Evolutionary conservation across 139 green algal genomes (phyloP).

Genomic region (Desmodesmus armatus): DNA sequence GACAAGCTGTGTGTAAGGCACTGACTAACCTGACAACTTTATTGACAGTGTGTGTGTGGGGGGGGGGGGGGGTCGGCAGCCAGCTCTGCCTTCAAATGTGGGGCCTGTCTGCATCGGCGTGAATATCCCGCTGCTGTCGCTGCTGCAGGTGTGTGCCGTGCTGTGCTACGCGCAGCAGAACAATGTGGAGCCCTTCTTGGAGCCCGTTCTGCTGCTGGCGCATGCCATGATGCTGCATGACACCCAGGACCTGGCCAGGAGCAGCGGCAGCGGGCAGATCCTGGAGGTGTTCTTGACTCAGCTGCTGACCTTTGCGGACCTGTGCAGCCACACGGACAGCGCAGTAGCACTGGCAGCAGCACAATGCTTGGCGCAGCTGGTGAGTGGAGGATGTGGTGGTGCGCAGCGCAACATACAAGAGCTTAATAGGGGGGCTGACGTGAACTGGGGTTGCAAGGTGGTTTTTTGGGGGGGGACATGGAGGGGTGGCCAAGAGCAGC

Average conservation of each 20-base stretch:
- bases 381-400: conserved; percentile 3
- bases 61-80: no score
- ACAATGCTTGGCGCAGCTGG: conserved; percentile 52
- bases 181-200: conserved; percentile 86
- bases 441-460: not conserved
- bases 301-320: conserved; percentile 59
- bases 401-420: not conserved
- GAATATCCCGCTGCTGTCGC: no score
- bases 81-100: no score
- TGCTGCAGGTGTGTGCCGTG: conserved; percentile 76
- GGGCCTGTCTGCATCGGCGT: no score
- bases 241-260: conserved; percentile 27
- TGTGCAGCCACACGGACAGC: conserved; percentile 60
- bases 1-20: no score
- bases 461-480: no score
- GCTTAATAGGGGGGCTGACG: not conserved
- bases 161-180: conserved; percentile 87
- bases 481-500: no score
- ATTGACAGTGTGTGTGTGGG: no score
- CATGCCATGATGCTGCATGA: conserved; percentile 59
- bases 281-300: conserved; percentile 39
- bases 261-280: conserved; percentile 21
- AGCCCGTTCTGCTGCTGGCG: conserved; percentile 83
- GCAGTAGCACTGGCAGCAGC: conserved; percentile 52
- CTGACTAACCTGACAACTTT: no score